These are phyloP conservation scores for Ustilago nuda DNA, from an alignment of 1,284 basidiomycete species.

Conservation along the genomic window DNA sequence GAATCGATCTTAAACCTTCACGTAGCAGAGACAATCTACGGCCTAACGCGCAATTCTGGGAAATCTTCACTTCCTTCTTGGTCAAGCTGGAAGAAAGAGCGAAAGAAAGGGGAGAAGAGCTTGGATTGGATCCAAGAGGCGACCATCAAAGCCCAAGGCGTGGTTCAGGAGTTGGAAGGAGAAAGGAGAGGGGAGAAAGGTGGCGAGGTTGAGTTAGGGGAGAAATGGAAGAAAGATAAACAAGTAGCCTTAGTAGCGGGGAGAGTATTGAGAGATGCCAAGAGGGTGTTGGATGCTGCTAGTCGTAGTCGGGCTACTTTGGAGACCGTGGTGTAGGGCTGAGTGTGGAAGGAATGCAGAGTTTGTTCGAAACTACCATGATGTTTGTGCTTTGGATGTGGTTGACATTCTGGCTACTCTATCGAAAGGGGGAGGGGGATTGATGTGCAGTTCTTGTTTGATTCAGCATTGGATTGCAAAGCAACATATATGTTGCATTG, in stretches of 20 bases:
- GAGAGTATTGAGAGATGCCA: slow-evolving; percentile 42
- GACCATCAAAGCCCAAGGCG: slow-evolving; percentile 5
- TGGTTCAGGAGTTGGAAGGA: slow-evolving; percentile 12
- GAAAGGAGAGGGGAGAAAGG: not conserved
- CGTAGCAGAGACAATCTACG: slow-evolving; percentile 62
- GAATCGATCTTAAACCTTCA: slow-evolving; percentile 55
- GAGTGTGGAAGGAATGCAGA: not conserved
- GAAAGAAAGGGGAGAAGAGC: slow-evolving; percentile 1
- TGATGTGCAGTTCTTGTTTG: not conserved
- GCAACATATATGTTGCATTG: not conserved
- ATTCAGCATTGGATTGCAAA: not conserved
- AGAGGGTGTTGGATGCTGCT: slow-evolving; percentile 19
- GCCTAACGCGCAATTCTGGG: slow-evolving; percentile 21
- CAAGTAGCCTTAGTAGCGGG: slow-evolving; percentile 14
- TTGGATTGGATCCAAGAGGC: slow-evolving; percentile 44
- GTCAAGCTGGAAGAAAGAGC: not conserved
- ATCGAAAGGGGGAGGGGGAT: too few relatives aligned
- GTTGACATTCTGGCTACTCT: too few relatives aligned
- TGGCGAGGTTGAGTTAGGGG: not conserved
- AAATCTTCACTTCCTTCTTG: not conserved
- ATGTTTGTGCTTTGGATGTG: too few relatives aligned
- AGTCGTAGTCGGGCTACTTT: slow-evolving; percentile 12
- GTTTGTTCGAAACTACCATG: too few relatives aligned
- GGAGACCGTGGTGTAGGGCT: slow-evolving; percentile 5
- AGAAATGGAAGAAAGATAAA: slow-evolving; percentile 17